Conservation (phyloP, 139 green algal species). For the Medakamo hakoo region DNA sequence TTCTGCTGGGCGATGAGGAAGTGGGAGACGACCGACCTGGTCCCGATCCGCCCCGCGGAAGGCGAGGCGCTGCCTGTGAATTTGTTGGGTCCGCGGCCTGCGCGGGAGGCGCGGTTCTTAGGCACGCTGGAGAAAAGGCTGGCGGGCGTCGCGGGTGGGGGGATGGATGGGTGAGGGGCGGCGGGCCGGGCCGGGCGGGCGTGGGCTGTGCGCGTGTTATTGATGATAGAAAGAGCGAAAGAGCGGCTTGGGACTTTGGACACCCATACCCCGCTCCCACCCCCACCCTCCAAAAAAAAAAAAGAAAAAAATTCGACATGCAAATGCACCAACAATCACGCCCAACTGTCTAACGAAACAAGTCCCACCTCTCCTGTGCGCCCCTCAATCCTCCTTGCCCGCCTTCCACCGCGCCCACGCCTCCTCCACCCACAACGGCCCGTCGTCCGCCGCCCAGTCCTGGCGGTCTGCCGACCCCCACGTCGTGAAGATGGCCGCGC, state of each 20-base stretch:
- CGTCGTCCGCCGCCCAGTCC: not conserved
- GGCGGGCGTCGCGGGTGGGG: not conserved
- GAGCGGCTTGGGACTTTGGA: too few relatives aligned
- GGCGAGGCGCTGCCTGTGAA: constrained; percentile 15
- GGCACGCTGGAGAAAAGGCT: constrained; percentile 8
- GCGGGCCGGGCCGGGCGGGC: too few relatives aligned
- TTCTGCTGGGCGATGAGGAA: constrained; percentile 19
- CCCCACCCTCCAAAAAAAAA: too few relatives aligned
- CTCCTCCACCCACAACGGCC: not conserved
- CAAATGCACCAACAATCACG: too few relatives aligned
- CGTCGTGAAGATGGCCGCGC: constrained; percentile 22
- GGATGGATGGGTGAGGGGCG: not conserved
- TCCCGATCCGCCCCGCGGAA: constrained; percentile 26
- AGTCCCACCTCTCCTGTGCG: too few relatives aligned
- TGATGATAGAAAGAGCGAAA: too few relatives aligned
- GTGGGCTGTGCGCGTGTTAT: too few relatives aligned
- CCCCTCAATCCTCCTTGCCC: not conserved
- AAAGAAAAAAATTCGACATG: too few relatives aligned
- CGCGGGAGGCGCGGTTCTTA: constrained; percentile 11
- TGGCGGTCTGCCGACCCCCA: constrained; percentile 22
- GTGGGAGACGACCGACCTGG: constrained; percentile 30
- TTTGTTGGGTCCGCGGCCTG: constrained; percentile 6
- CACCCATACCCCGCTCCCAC: too few relatives aligned
- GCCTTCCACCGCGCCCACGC: not conserved
- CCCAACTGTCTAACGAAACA: too few relatives aligned